phyloP scores from a whole-genome alignment of 2,329 filamentous ascomycete genomes.

The Cadophora luteo-olivacea region DNA sequence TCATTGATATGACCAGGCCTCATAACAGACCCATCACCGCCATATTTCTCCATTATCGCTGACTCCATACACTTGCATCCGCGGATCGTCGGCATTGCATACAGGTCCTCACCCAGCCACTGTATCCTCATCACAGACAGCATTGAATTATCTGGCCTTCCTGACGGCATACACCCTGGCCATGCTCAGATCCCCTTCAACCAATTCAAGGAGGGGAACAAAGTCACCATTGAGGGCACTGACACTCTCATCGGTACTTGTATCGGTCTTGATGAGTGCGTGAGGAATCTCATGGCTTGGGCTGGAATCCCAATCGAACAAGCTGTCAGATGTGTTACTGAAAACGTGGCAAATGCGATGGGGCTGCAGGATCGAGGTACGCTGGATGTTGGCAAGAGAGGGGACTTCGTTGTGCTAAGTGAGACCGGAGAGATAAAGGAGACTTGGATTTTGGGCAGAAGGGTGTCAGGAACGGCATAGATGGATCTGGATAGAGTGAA shows the following conservation, averaged over 20 bases:
- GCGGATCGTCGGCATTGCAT: constrained; percentile 54
- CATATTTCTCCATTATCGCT: constrained; percentile 59
- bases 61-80: constrained; percentile 62
- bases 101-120: constrained; percentile 52
- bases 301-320: constrained; percentile 36
- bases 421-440: constrained; percentile 34
- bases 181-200: constrained; percentile 57
- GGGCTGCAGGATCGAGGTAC: constrained; percentile 37
- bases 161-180: constrained; percentile 57
- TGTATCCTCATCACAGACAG: constrained; percentile 60
- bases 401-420: constrained; percentile 40
- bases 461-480: constrained; percentile 9
- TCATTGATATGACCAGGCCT: constrained; percentile 31
- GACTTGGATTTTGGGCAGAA: constrained; percentile 41
- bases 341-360: constrained; percentile 41
- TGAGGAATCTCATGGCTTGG: constrained; percentile 48
- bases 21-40: constrained; percentile 42
- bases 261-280: constrained; percentile 56
- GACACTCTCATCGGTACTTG: constrained; percentile 61
- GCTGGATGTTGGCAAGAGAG: constrained; percentile 37
- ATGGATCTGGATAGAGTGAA: not conserved
- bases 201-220: constrained; percentile 56
- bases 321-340: constrained; percentile 41
- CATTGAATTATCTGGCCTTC: constrained; percentile 59
- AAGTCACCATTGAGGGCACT: constrained; percentile 57